Evolutionary conservation across 1,139 yeast genomes (phyloP).

Genomic region (Geotrichum histeridarum): DNA sequence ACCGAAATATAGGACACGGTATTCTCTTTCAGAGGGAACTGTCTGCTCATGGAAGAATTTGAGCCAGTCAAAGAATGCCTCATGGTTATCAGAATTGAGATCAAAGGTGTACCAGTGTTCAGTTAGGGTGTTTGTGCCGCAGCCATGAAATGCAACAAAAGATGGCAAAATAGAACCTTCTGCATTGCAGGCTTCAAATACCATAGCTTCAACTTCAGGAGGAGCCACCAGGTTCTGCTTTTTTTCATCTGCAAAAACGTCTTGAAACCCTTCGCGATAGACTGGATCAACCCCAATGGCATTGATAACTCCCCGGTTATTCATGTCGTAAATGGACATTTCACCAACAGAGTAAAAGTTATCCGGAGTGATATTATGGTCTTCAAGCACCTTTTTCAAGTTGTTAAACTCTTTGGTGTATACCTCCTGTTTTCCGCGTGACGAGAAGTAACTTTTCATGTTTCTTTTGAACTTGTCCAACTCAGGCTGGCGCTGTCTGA

Average conservation of each 20-base stretch:
- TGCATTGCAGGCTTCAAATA: slow-evolving; percentile 12
- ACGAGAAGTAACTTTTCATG: slow-evolving; percentile 2
- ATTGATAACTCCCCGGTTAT: background rate
- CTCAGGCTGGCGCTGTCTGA: slow-evolving; percentile 9
- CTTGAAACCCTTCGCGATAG: slow-evolving; percentile 12
- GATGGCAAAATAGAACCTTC: background rate
- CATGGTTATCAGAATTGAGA: slow-evolving; percentile 5
- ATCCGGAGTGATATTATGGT: background rate
- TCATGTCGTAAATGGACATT: slow-evolving; percentile 1
- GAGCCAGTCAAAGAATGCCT: slow-evolving; percentile 12
- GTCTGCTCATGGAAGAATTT: slow-evolving; percentile 7
- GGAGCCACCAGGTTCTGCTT: background rate
- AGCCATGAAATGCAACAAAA: slow-evolving; percentile 3
- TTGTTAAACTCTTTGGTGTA: slow-evolving; percentile 2
- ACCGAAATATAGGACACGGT: slow-evolving; percentile 7
- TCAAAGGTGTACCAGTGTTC: background rate
- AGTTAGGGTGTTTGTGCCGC: background rate
- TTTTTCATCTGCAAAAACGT: slow-evolving; percentile 2
- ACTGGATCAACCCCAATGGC: slow-evolving; percentile 6
- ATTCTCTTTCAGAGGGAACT: background rate
- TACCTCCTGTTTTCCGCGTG: background rate
- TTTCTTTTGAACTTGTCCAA: slow-evolving; percentile 9
- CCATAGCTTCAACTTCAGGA: slow-evolving; percentile 7
- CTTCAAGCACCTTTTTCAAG: background rate
- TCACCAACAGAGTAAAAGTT: slow-evolving; percentile 14